Base-by-base conservation (phyloP, 345 rosid species). In the Zanthoxylum bungeanum region DNA sequence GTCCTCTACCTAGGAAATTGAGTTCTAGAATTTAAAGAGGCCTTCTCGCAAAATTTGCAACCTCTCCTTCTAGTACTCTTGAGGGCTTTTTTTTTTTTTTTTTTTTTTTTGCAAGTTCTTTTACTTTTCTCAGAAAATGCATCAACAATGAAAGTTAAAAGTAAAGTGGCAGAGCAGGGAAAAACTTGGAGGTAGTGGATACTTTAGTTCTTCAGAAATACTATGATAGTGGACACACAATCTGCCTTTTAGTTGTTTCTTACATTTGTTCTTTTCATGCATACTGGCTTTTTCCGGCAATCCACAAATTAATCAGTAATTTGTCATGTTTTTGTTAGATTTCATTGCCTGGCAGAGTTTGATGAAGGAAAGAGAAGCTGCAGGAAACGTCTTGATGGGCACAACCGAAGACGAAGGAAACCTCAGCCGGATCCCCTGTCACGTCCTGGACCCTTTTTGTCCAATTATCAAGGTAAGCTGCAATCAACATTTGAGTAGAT, bases 281-380 rank as follows among this genome's bases (percentile, higher is more conserved):
- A 10, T 19, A 31, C 46, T 7, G 11, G 44, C 59, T 21, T 50
- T 19, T 7, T 49, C 24, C 31, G 19, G 39, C 12, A 40, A 14
- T 25, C 49, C 7, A 22, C 9, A 66, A 40, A 50, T 28, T 61
- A 28, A 60, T 60, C 24, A 33, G 24, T 72, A 6, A 61, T 52
- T 72, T 9, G 22, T 59, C 53, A 34, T 17, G 16, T 24, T 42
- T 50, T 49, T 37, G 22, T 5, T 61, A 85, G 89, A 78, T 82
- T 85, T 76, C 89, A 82, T 78, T 72, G 82, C 37, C 72, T 83
- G 67, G 89, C 82, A 75, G 86, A 82, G 57, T 85, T 85, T 75
- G 89, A 85, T 31, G 89, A 85, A 72, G 86, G 89, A 52, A 85
- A 82, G 73, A 72, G 89, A 77, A 85, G 89, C 65, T 85, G 89